Percentiles rank a stretch among this genome's conserved stretches.
Evolutionary conservation across 1,284 basidiomycete genomes (phyloP).

Genomic region (Rhizopogon hawkerae): DNA sequence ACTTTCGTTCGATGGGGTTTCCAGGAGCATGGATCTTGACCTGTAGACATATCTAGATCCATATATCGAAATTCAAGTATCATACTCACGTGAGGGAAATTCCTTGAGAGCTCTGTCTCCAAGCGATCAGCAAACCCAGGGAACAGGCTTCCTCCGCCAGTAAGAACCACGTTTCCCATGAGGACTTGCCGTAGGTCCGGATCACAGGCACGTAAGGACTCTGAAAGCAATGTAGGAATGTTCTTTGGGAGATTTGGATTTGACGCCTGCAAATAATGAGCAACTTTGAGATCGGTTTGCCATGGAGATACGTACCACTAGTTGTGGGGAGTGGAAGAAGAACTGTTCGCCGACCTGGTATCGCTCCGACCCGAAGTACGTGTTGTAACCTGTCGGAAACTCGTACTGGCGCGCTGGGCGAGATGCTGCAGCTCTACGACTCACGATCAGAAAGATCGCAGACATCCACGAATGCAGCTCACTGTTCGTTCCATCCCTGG

Average conservation of each 20-base stretch:
- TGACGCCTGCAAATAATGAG: constrained; percentile 36
- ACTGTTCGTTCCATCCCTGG: constrained; percentile 86
- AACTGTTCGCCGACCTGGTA: constrained; percentile 84
- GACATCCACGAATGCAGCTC: constrained; percentile 18
- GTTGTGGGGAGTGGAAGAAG: constrained; percentile 74
- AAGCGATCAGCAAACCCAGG: constrained; percentile 84
- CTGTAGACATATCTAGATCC: constrained; percentile 26
- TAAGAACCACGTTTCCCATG: constrained; percentile 89
- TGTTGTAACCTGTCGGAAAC: constrained; percentile 92
- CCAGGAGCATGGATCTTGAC: constrained; percentile 86
- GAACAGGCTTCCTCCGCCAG: constrained; percentile 85
- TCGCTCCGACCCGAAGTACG: constrained; percentile 78
- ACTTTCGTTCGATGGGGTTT: constrained; percentile 80
- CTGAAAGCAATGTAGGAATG: constrained; percentile 70
- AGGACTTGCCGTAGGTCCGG: constrained; percentile 87
- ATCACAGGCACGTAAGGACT: constrained; percentile 80
- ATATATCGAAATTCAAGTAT: constrained; percentile 1
- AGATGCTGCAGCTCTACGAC: constrained; percentile 41
- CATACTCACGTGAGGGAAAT: constrained; percentile 69
- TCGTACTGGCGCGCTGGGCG: constrained; percentile 72
- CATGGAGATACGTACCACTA: constrained; percentile 48
- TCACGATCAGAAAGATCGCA: background rate
- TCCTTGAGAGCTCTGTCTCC: constrained; percentile 66
- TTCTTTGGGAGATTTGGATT: constrained; percentile 68
- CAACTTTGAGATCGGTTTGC: constrained; percentile 7